Conservation (phyloP, 139 green algal genomes). For the Klebsormidium nitens region DNA sequence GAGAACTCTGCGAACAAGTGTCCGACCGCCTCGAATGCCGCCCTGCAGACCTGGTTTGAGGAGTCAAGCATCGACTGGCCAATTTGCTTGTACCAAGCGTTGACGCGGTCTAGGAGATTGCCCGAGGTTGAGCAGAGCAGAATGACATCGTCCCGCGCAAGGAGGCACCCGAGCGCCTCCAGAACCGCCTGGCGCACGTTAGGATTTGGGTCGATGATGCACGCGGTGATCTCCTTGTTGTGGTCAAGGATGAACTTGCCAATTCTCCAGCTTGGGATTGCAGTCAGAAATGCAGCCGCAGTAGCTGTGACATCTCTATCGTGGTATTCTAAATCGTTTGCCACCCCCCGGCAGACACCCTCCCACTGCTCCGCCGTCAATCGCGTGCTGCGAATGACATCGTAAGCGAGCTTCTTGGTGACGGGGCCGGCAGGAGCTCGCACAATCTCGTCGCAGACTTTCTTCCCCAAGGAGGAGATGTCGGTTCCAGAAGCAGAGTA, state of each 20-base stretch:
- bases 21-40: slow-evolving; percentile 32
- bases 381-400: slow-evolving; percentile 25
- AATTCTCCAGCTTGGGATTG: slow-evolving; percentile 28
- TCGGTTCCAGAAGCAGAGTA: slow-evolving; percentile 18
- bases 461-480: slow-evolving; percentile 23
- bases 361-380: slow-evolving; percentile 33
- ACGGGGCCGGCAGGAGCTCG: slow-evolving; percentile 4
- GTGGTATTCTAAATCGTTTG: slow-evolving; percentile 1
- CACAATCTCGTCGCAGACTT: slow-evolving; percentile 26
- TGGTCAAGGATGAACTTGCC: slow-evolving; percentile 27
- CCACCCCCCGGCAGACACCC: slow-evolving; percentile 16
- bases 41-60: slow-evolving; percentile 16
- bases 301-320: slow-evolving; percentile 18
- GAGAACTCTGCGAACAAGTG: slow-evolving; percentile 32
- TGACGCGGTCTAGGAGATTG: slow-evolving; percentile 17
- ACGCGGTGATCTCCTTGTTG: slow-evolving; percentile 19
- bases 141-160: slow-evolving; percentile 25
- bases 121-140: background rate
- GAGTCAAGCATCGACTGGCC: slow-evolving; percentile 18
- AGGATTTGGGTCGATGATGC: slow-evolving; percentile 12
- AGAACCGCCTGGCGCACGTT: slow-evolving; percentile 15
- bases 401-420: slow-evolving; percentile 35
- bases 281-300: slow-evolving; percentile 12
- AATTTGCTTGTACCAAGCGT: slow-evolving; percentile 23
- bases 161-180: slow-evolving; percentile 17